These are phyloP conservation scores for Macrolepiota dolichaula DNA, from an alignment of 768 basidiomycete genomes.

Conservation along the genomic window DNA sequence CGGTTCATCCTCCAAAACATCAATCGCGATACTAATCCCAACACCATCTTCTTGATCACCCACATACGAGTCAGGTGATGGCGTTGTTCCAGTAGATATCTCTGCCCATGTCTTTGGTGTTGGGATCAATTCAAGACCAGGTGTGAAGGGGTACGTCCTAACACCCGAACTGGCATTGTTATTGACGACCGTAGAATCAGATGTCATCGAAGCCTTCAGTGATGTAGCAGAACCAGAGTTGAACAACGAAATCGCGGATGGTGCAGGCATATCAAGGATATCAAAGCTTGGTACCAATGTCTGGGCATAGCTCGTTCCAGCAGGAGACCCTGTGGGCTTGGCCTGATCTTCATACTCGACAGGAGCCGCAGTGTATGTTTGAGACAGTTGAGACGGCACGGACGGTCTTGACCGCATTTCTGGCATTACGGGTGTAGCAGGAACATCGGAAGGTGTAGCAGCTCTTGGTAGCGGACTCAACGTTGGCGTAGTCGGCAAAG, in stretches of 20 bases:
- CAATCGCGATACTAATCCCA: constrained; percentile 43
- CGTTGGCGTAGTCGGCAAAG: constrained; percentile 38
- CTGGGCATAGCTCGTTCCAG: constrained; percentile 2
- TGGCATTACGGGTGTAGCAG: constrained; percentile 4
- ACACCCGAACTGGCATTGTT: constrained; percentile 12
- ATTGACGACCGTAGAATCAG: constrained; percentile 1
- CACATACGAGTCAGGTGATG: constrained; percentile 14
- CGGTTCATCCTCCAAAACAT: constrained; percentile 68
- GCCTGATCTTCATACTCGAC: constrained; percentile 22
- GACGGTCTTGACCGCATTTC: constrained; percentile 16
- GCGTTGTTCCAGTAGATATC: constrained; percentile 9
- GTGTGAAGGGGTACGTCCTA: constrained; percentile 29
- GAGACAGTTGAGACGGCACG: constrained; percentile 19
- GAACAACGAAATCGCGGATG: constrained; percentile 54
- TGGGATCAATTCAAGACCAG: constrained; percentile 29
- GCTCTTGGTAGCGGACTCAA: constrained; percentile 43
- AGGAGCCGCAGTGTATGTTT: constrained; percentile 16
- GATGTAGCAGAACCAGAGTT: constrained; percentile 33
- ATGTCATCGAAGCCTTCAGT: constrained; percentile 13
- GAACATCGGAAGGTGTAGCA: constrained; percentile 36
- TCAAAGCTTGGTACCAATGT: constrained; percentile 17
- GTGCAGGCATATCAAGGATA: constrained; percentile 41
- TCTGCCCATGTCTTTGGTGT: constrained; percentile 31
- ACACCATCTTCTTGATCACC: constrained; percentile 24
- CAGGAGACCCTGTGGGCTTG: neutral